phyloP scores from a whole-genome alignment of 2,329 filamentous ascomycete genomes.

The Ceratocystis diversiconidia region DNA sequence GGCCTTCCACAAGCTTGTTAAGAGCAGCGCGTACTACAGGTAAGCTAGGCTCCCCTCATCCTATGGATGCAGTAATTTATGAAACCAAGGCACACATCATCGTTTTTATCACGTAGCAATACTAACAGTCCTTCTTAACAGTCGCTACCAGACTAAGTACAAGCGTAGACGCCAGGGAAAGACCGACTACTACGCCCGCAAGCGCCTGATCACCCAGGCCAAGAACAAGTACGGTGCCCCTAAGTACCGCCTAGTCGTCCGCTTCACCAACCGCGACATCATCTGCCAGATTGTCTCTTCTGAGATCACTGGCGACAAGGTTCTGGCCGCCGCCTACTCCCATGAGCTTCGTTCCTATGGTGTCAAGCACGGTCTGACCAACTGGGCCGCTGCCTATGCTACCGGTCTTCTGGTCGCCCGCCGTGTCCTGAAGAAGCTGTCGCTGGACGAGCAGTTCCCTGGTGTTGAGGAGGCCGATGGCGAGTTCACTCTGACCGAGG shows the following conservation, averaged over 20 bases:
- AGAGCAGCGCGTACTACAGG: constrained; percentile 99
- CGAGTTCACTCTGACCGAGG: constrained; percentile 93
- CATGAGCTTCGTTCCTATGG: constrained; percentile 98
- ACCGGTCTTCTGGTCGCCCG: constrained; percentile 94
- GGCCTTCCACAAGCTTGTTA: constrained; percentile 87
- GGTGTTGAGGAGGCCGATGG: constrained; percentile 96
- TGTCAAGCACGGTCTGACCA: constrained; percentile 96
- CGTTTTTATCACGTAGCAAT: not conserved
- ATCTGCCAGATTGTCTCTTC: constrained; percentile 94
- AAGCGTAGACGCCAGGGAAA: constrained; percentile 90
- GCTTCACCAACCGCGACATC: constrained; percentile 99
- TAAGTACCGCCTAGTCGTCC: constrained; percentile 99
- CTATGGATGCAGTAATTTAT: no score
- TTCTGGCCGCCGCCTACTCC: constrained; percentile 80
- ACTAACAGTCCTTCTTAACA: constrained; percentile 30
- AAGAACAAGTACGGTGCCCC: constrained; percentile 99
- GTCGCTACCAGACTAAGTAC: constrained; percentile 99
- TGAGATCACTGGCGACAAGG: constrained; percentile 95
- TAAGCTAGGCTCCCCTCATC: constrained; percentile 33
- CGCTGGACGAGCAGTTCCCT: constrained; percentile 78
- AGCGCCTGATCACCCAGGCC: constrained; percentile 98
- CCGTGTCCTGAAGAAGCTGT: constrained; percentile 93
- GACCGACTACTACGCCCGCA: constrained; percentile 99
- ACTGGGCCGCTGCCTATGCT: constrained; percentile 96
- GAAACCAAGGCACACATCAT: not conserved